phyloP scores from a whole-genome alignment of 2,329 filamentous ascomycete species.

The Exophiala sp. region DNA sequence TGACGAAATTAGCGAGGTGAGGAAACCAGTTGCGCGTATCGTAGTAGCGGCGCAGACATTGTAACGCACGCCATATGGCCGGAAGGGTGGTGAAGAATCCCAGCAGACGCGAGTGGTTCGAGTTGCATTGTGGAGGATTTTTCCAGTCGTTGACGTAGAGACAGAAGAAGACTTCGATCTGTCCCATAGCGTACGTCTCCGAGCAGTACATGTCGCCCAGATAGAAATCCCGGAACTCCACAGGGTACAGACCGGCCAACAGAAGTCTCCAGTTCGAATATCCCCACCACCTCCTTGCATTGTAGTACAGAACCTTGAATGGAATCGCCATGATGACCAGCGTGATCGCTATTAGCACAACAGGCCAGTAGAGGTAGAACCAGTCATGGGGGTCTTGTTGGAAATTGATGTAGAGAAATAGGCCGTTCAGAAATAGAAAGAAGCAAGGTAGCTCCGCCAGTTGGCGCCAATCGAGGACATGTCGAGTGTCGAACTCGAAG shows the following conservation, averaged over 20 bases:
- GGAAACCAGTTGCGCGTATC: constrained; percentile 86
- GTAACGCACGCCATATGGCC: constrained; percentile 81
- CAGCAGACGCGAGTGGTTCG: constrained; percentile 70
- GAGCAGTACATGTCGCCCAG: constrained; percentile 97
- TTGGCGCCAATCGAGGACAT: constrained; percentile 84
- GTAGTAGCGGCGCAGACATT: constrained; percentile 82
- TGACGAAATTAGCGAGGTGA: constrained; percentile 85
- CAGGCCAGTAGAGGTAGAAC: constrained; percentile 80
- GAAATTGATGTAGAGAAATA: constrained; percentile 89
- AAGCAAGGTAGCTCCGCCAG: constrained; percentile 80
- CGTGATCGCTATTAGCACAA: constrained; percentile 67
- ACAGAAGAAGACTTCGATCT: constrained; percentile 90
- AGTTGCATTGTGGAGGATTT: constrained; percentile 72
- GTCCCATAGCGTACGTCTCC: constrained; percentile 81
- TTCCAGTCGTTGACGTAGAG: constrained; percentile 76
- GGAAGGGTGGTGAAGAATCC: constrained; percentile 82
- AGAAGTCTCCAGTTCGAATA: constrained; percentile 87
- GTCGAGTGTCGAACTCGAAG: constrained; percentile 87
- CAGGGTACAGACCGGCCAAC: constrained; percentile 79
- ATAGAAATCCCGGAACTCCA: constrained; percentile 97
- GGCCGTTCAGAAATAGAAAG: constrained; percentile 66
- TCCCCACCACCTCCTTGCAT: constrained; percentile 75
- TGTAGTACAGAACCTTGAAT: constrained; percentile 64
- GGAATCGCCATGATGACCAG: constrained; percentile 68
- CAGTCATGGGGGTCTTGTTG: constrained; percentile 56